Conservation (phyloP, 495 filamentous ascomycete species). For the Trichoderma asperelloides region DNA sequence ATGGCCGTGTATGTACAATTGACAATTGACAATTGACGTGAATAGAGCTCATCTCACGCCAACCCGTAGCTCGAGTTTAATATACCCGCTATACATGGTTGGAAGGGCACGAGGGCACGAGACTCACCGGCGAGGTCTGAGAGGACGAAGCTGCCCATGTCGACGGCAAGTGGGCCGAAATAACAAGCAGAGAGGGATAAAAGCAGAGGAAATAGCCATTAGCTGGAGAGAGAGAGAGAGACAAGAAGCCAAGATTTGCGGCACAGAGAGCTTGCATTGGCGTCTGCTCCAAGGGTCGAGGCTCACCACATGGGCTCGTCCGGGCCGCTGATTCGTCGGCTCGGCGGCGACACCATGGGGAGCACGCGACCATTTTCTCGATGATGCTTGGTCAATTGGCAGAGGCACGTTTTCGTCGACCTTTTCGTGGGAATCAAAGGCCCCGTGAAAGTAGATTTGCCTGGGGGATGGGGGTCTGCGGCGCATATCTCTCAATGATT, state of each 20-base stretch:
- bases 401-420: background rate
- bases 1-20: too few species aligned
- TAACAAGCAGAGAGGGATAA: background rate
- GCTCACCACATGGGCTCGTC: constrained; percentile 9
- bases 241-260: background rate
- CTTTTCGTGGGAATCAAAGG: background rate
- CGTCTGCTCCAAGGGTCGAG: background rate
- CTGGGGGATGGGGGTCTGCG: background rate
- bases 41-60: background rate
- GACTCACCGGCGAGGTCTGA: constrained; percentile 4
- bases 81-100: background rate
- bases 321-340: constrained; percentile 7
- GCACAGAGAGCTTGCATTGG: background rate
- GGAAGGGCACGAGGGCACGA: background rate
- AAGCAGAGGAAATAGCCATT: background rate
- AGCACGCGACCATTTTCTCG: constrained; percentile 12
- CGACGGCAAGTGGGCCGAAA: background rate
- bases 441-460: background rate
- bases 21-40: too few species aligned
- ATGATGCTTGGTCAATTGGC: constrained; percentile 12
- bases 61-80: too few species aligned
- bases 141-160: background rate
- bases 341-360: constrained; percentile 9
- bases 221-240: background rate
- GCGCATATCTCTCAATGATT: background rate